A percentile compares a stretch with the other conserved stretches of the same genome.
Conservation (phyloP, 345 rosid species). For the Sonneratia alba region DNA sequence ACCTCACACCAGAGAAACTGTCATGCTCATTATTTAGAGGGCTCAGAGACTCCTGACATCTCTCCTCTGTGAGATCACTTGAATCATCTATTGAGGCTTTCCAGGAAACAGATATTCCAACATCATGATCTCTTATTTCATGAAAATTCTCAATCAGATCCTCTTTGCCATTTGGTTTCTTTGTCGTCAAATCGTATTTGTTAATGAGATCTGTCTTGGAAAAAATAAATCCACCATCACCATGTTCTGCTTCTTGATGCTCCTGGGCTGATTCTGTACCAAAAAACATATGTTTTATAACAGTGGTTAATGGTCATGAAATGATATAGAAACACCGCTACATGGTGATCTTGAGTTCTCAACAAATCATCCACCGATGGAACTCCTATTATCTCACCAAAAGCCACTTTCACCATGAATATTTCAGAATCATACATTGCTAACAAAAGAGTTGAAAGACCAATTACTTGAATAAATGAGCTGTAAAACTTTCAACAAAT, state of each 20-base stretch:
- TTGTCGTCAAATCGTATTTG: constrained; percentile 8
- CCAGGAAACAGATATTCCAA: neutral
- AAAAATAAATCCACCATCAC: constrained; percentile 15
- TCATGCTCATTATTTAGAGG: neutral
- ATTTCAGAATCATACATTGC: no score
- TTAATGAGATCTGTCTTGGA: constrained; percentile 7
- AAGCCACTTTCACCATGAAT: neutral
- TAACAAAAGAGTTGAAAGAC: no score
- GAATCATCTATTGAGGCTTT: neutral
- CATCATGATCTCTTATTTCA: neutral
- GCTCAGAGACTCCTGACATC: neutral
- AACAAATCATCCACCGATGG: neutral
- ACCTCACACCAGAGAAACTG: constrained; percentile 10
- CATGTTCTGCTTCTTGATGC: constrained; percentile 18
- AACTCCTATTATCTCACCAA: neutral
- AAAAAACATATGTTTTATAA: constrained; percentile 23
- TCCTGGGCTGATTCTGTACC: constrained; percentile 25
- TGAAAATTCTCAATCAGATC: neutral
- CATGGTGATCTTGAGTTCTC: neutral
- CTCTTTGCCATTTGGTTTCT: neutral
- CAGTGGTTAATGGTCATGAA: neutral
- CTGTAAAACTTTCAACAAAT: no score
- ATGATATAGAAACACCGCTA: constrained; percentile 1
- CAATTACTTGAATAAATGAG: no score
- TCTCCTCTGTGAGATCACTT: neutral